Evolutionary conservation across 345 rosid species (phyloP).

Genomic region (Gossypium sturtianum): DNA sequence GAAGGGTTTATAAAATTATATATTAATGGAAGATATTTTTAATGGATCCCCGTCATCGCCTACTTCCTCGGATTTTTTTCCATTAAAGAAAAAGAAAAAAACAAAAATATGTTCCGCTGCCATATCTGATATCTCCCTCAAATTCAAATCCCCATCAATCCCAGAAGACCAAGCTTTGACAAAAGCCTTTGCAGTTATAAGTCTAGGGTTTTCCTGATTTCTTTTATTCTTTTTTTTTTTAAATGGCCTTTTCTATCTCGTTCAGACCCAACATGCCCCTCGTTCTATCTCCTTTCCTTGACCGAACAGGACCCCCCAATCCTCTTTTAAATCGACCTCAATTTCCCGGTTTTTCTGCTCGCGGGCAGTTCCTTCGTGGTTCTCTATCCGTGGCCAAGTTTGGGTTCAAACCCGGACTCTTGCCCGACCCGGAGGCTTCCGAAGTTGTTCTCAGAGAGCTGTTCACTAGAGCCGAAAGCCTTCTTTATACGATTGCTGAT

Average conservation of each 20-base stretch:
- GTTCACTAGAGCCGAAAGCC: constrained; percentile 40
- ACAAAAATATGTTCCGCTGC: neutral
- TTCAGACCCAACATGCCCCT: neutral
- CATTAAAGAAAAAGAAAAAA: neutral
- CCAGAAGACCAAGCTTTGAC: neutral
- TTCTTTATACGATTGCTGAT: constrained; percentile 73
- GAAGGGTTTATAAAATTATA: no score
- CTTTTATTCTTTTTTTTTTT: neutral
- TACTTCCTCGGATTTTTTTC: neutral
- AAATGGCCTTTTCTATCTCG: constrained; percentile 1
- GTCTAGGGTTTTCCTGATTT: neutral
- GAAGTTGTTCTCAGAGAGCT: constrained; percentile 39
- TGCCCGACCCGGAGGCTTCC: constrained; percentile 16
- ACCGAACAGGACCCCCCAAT: neutral
- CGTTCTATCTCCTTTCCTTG: neutral
- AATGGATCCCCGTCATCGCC: neutral
- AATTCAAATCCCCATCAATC: neutral
- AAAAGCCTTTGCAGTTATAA: neutral
- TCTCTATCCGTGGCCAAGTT: constrained; percentile 2
- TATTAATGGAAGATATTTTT: no score
- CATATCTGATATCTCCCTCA: neutral
- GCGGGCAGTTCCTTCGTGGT: constrained; percentile 3
- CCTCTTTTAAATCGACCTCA: constrained; percentile 4
- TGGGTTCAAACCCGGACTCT: constrained; percentile 3
- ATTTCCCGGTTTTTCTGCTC: constrained; percentile 1